Conservation (phyloP, 352 stramenopile species). For the Bremia lactucae region DNA sequence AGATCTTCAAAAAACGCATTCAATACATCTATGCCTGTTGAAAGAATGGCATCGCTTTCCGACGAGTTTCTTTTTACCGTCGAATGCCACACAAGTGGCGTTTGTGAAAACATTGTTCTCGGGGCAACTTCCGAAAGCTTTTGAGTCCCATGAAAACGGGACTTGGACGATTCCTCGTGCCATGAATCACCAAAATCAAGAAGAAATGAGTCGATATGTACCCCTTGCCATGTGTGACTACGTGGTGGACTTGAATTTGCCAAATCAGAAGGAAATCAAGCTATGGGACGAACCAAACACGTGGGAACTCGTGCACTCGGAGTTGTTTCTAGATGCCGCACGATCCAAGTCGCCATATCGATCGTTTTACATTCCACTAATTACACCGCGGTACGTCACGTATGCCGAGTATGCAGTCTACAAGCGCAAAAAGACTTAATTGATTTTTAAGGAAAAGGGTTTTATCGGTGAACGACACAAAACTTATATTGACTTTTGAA, state of each 20-base stretch:
- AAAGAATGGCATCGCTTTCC: conserved; percentile 98
- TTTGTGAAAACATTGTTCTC: conserved; percentile 91
- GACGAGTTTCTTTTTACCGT: conserved; percentile 92
- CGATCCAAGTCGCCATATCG: conserved; percentile 50
- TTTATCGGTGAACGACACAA: not conserved
- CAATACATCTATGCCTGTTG: conserved; percentile 85
- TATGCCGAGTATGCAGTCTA: conserved; percentile 62
- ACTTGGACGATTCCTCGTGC: conserved; percentile 48
- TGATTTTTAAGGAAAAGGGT: conserved; percentile 7
- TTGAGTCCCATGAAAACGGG: conserved; percentile 53
- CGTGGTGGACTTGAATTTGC: conserved; percentile 80
- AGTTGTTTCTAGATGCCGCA: conserved; percentile 53
- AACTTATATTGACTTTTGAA: too few species aligned
- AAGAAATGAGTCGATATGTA: conserved; percentile 87
- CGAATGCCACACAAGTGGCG: conserved; percentile 55
- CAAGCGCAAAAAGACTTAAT: conserved; percentile 27
- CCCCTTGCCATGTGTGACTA: conserved; percentile 74
- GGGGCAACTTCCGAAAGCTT: conserved; percentile 91
- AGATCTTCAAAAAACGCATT: conserved; percentile 5
- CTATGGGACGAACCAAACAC: conserved; percentile 41
- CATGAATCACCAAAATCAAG: conserved; percentile 93
- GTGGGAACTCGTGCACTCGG: conserved; percentile 43
- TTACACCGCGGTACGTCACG: conserved; percentile 41
- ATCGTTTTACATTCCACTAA: conserved; percentile 67
- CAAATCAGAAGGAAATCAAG: conserved; percentile 47